Evolutionary conservation across 2,329 filamentous ascomycete genomes (phyloP), one percentile per base, ranked within the genome.

Genomic region (Monilinia polystroma): DNA sequence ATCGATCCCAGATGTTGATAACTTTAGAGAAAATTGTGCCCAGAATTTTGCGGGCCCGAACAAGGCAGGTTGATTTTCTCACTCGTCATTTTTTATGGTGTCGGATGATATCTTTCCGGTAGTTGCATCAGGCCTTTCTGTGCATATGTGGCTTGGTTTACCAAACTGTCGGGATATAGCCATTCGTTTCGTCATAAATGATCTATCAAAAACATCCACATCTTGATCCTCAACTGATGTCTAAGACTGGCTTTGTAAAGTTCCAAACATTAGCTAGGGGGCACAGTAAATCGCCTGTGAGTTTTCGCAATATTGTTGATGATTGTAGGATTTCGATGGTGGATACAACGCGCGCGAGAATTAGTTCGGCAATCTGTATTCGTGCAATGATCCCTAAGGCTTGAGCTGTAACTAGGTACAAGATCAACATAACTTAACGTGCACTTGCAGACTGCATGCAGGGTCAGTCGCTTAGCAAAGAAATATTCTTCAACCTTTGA

Each of bases 391-490:
- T 18, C 32, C n/a, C 32, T 26, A 8, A 51, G 32, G 8, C n/a
- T 26, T 23, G 32, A 16, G 16, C 47, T 51, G 8, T 26, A 35
- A 23, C 4, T 38, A 38, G 32, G n/a, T 14, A 41, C 45, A 38
- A 38, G 32, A 20, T 23, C n/a, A 18, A 23, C 20, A 26, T 59
- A 29, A 41, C 47, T 51, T 62, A 29, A 29, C 45, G 4, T 23
- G 29, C 14, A 41, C 45, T 62, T 62, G 58, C 58, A 62, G 45
- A n/a, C 45, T 62, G 58, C 58, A 62, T 62, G 58, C 20, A 62
- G 58, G 58, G 58, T 60, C 57, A 35, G 57, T 60, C 58, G n/a
- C 58, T 41, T 41, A 56, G 32, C 35, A 41, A 56, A 56, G 38
- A 12, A 38, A 52, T 38, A 38, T 41, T 56, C 53, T 41, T 41